Evolutionary conservation across 2,329 filamentous ascomycete genomes (phyloP), one percentile per base, ranked within the genome.

Genomic region (Orbilia brochopaga): DNA sequence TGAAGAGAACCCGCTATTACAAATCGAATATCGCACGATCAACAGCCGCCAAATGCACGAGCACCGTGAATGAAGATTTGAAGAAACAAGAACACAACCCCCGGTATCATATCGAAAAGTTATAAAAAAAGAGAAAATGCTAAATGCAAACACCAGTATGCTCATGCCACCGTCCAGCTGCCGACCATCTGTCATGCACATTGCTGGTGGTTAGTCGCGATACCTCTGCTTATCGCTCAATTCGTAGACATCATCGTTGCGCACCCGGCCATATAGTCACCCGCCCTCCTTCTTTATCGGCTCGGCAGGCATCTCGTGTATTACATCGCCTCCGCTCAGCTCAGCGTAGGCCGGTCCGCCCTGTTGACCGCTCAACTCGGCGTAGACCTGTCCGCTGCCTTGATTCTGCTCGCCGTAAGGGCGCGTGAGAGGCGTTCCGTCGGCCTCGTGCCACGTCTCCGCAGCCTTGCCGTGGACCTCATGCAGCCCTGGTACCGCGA

Each of bases 211-310:
- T n/a, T n/a, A n/a, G n/a, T 70, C 59, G 21, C 50, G 66, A 30
- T 70, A 70, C 24, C 44, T 59, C n/a, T 55, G 46, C 23, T 50
- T 40, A 17, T 70, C 59, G 24, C 64, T 54, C 4, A 64, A 17
- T 37, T 70, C 66, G 50, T 70, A 59, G 30, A 64, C 59, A 52
- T 70, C 66, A 8, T 50, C 37, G n/a, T 48, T 51, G 17, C 60
- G 46, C 10, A 70, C 8, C 55, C 66, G 59, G 6, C 66, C 66
- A 70, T 70, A 70, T 64, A 70, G 66, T 70, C 66, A 70, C 21
- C 44, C 46, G 4, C 59, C 66, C 0, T 64, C 37, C n/a, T 42
- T 58, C n/a, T 19, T 64, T 15, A 35, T 58, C 65, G 56, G 52
- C 6, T 46, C 65, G 8, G 37, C 19, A 1, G 66, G 59, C 30